Evolutionary conservation across 441 rosid genomes (phyloP).

Genomic region (Metrosideros polymorpha): DNA sequence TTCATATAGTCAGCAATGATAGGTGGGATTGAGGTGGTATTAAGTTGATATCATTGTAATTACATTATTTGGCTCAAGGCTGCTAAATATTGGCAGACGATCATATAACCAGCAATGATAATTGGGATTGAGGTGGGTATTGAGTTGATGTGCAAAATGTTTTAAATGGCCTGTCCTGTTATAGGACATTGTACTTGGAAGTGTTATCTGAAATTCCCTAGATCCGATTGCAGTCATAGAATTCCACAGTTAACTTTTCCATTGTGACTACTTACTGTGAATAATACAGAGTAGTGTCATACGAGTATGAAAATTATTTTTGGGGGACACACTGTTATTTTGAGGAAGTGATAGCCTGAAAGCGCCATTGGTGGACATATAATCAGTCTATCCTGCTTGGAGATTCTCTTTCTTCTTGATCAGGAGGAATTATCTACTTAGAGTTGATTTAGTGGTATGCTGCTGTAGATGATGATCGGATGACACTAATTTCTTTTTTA

Average conservation of each 20-base stretch:
- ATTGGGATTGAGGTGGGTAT: background rate
- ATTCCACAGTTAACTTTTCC: background rate
- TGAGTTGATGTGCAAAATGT: background rate
- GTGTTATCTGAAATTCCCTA: background rate
- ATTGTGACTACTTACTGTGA: background rate
- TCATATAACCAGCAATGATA: background rate
- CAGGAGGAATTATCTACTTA: background rate
- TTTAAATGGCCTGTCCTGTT: background rate
- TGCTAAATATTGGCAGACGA: background rate
- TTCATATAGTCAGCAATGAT: background rate
- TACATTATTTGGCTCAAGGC: background rate
- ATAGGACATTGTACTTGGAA: background rate
- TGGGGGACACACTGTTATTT: background rate
- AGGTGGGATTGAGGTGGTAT: background rate
- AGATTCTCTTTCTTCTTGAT: background rate
- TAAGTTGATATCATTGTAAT: no score
- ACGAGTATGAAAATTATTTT: background rate
- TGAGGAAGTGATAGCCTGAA: background rate
- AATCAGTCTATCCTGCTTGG: background rate
- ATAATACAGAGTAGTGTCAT: background rate
- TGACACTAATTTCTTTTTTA: background rate
- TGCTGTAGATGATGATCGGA: background rate
- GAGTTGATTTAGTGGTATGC: background rate
- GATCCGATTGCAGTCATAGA: background rate
- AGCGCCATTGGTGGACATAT: background rate